A percentile compares a stretch with the other conserved stretches of the same genome.
phyloP scores from a whole-genome alignment of 441 rosid species.

The Cnidoscolus chayamansa region DNA sequence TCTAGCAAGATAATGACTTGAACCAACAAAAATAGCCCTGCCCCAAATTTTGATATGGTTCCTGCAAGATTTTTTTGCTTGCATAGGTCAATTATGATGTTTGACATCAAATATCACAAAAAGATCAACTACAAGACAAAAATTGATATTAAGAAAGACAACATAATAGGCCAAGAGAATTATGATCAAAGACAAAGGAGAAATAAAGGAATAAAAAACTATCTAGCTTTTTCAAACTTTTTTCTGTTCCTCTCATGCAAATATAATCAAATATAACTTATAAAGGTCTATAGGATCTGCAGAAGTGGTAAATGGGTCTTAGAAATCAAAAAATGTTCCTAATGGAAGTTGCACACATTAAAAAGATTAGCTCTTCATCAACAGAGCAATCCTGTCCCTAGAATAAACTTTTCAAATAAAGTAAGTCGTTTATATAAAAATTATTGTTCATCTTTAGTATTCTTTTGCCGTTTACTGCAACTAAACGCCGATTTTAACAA shows the following conservation, averaged over 20 bases:
- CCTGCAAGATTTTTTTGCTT: conserved; percentile 44
- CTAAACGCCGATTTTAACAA: not conserved
- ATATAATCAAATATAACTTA: not conserved
- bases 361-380: not conserved
- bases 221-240: not conserved
- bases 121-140: conserved; percentile 1
- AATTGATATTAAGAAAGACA: conserved; percentile 10
- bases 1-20: conserved; percentile 85
- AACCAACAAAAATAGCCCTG: conserved; percentile 82
- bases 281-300: not conserved
- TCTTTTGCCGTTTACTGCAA: not conserved
- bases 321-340: not conserved
- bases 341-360: not conserved
- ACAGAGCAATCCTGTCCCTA: not conserved
- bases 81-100: conserved; percentile 12
- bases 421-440: not conserved
- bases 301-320: not conserved
- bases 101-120: conserved; percentile 14
- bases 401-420: not conserved
- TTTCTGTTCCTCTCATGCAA: not conserved
- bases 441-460: not conserved
- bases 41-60: conserved; percentile 80
- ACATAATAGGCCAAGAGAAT: not conserved
- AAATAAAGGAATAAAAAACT: conserved; percentile 1
- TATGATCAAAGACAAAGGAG: not conserved